phyloP scores from a whole-genome alignment of 2,329 filamentous ascomycete genomes.

The Chalara sp. region DNA sequence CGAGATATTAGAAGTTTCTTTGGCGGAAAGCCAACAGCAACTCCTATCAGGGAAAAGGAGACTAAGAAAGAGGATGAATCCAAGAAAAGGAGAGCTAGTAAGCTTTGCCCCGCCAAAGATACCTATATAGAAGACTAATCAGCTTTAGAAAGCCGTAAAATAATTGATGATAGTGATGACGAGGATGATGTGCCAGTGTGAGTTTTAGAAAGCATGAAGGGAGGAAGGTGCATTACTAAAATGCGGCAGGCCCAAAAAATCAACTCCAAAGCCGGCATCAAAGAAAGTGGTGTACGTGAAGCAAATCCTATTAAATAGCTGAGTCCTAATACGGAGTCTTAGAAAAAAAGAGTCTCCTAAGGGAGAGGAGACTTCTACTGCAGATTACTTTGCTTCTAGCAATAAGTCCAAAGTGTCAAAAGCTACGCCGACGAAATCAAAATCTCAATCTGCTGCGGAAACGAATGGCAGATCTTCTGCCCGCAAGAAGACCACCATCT shows the following conservation, averaged over 20 bases:
- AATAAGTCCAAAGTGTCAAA: slow-evolving; percentile 19
- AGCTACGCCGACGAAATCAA: slow-evolving; percentile 17
- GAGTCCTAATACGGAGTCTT: neutral
- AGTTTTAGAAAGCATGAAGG: slow-evolving; percentile 8
- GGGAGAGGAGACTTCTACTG: slow-evolving; percentile 26
- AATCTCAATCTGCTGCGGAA: slow-evolving; percentile 12
- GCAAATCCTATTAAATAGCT: neutral
- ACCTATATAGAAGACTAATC: slow-evolving; percentile 6
- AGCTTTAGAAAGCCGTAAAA: slow-evolving; percentile 49
- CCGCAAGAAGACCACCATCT: slow-evolving; percentile 19
- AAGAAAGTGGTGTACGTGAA: slow-evolving; percentile 49
- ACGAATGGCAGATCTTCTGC: slow-evolving; percentile 19
- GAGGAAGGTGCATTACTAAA: slow-evolving; percentile 13
- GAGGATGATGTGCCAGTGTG: slow-evolving; percentile 50
- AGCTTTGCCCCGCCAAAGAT: slow-evolving; percentile 1
- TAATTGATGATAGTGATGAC: slow-evolving; percentile 76
- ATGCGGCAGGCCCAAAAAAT: slow-evolving; percentile 30
- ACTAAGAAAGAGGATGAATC: slow-evolving; percentile 26
- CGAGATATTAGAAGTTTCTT: slow-evolving; percentile 87
- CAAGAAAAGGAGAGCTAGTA: slow-evolving; percentile 27
- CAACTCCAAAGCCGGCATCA: slow-evolving; percentile 44
- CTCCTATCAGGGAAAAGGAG: slow-evolving; percentile 38
- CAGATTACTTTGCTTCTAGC: slow-evolving; percentile 29
- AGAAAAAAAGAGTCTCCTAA: slow-evolving; percentile 25
- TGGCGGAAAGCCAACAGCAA: slow-evolving; percentile 60